Evolutionary conservation across 179 eudicot genomes (phyloP), one percentile per base, ranked within the genome.

Genomic region (Beta macrorhiza): DNA sequence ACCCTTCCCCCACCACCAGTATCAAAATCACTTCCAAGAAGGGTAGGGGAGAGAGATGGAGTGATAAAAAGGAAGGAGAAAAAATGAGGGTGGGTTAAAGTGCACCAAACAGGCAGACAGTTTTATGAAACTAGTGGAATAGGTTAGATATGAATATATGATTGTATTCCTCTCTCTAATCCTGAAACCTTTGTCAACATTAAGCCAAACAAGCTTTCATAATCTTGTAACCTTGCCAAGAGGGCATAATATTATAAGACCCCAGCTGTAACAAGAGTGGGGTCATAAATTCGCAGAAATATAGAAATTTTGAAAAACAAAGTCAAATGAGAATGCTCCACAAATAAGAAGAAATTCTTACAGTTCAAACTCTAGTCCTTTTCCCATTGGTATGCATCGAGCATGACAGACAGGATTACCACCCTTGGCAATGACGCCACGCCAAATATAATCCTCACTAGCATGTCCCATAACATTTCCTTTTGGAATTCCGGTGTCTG

Each of bases 361-460:
- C 99, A 97, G 82, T 67, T 91, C 92, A 86, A 82, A 85, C 78
- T 85, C 91, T 73, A 94, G 77, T 61, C 92, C 94, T 67, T 92
- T 85, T 74, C 96, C 97, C 52, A 93, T 75, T 19, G 98, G 93
- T 57, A 97, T 88, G 88, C 99, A 97, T 32, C 98, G 97, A 82
- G 99, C 97, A 83, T 85, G 90, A 81, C 99, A 97, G 56, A 97
- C 93, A 77, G 93, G 88, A 57, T 90, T 85, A 52, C 99, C 98
- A 72, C 97, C 98, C 84, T 93, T 94, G 0, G 97, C 93, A 86
- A 97, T 97, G 78, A 97, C 87, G 51, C 98, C 99, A 61, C 95
- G 97, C 99, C 98, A 97, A 67, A 92, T 84, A 85, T 80, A 87
- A 79, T 93, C 97, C 57, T 82, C 87, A 78, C 82, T 89, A 68